phyloP scores from a whole-genome alignment of 2,329 filamentous ascomycete genomes.

The Sordariomycetes sp. region DNA sequence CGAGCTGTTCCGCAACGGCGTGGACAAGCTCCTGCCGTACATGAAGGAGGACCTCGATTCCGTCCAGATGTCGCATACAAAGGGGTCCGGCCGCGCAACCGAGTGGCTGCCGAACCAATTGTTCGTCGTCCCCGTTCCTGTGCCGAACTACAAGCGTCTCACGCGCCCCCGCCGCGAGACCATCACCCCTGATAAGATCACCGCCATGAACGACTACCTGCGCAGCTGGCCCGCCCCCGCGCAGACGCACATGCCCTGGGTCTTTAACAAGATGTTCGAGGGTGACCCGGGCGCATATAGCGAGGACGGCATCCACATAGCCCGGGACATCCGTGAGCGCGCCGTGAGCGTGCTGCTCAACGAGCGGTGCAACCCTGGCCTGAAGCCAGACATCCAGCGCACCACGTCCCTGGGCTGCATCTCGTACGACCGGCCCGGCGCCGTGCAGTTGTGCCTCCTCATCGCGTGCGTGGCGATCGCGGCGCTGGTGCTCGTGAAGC shows the following conservation, averaged over 20 bases:
- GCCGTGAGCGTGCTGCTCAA: constrained; percentile 41
- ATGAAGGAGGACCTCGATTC: constrained; percentile 10
- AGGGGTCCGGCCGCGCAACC: not conserved
- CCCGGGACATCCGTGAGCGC: constrained; percentile 25
- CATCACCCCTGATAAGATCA: constrained; percentile 35
- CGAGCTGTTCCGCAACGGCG: constrained; percentile 29
- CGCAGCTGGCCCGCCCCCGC: constrained; percentile 26
- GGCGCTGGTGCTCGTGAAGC: constrained; percentile 12
- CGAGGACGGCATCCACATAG: constrained; percentile 33
- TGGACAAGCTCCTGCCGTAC: constrained; percentile 32
- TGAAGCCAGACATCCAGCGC: constrained; percentile 9
- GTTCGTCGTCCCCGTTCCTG: constrained; percentile 29
- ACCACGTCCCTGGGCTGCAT: constrained; percentile 8
- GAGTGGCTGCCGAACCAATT: constrained; percentile 11
- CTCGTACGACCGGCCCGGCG: constrained; percentile 6
- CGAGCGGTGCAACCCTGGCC: constrained; percentile 36
- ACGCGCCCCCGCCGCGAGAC: constrained; percentile 25
- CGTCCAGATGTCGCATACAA: constrained; percentile 2
- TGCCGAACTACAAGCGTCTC: constrained; percentile 31
- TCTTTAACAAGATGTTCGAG: constrained; percentile 37
- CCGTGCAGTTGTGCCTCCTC: constrained; percentile 10
- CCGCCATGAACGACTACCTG: constrained; percentile 41
- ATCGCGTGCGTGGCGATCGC: constrained; percentile 14
- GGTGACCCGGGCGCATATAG: constrained; percentile 19
- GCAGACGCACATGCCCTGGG: constrained; percentile 34